Percentiles rank a stretch among this genome's conserved stretches.
These are phyloP conservation scores for Lippia alba DNA, from an alignment of 305 asterid genomes.

Conservation along the genomic window DNA sequence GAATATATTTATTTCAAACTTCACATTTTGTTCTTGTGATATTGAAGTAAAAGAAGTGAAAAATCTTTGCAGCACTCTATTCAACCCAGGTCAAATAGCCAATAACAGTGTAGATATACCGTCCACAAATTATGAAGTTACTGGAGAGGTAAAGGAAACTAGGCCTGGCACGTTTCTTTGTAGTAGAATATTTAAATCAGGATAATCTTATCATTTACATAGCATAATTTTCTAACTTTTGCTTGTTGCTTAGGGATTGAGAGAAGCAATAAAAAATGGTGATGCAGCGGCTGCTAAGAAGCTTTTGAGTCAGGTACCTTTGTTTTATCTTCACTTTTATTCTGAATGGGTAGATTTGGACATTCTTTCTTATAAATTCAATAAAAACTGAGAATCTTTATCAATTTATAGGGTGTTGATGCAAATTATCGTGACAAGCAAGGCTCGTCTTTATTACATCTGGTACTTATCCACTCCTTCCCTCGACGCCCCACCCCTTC, in stretches of 20 bases:
- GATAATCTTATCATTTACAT: slow-evolving; percentile 18
- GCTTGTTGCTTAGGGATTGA: slow-evolving; percentile 66
- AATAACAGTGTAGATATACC: slow-evolving; percentile 49
- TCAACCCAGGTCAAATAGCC: slow-evolving; percentile 74
- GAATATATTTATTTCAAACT: slow-evolving; percentile 7
- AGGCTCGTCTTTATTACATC: slow-evolving; percentile 88
- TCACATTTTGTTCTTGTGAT: slow-evolving; percentile 14
- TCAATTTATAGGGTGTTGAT: slow-evolving; percentile 76
- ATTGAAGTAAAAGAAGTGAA: slow-evolving; percentile 34
- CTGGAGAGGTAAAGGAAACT: slow-evolving; percentile 74
- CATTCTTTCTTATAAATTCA: slow-evolving; percentile 24
- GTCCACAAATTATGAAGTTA: slow-evolving; percentile 67
- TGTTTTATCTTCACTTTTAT: slow-evolving; percentile 30
- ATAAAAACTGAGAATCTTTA: slow-evolving; percentile 26
- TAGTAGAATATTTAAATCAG: slow-evolving; percentile 11
- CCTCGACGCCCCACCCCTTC: slow-evolving; percentile 27
- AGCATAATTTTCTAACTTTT: slow-evolving; percentile 34
- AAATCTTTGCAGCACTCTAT: slow-evolving; percentile 64
- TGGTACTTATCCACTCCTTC: slow-evolving; percentile 53
- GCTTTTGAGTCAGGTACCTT: slow-evolving; percentile 82
- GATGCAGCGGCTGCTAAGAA: slow-evolving; percentile 76
- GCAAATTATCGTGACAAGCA: slow-evolving; percentile 92
- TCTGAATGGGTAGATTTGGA: slow-evolving; percentile 21
- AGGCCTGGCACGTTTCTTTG: slow-evolving; percentile 23
- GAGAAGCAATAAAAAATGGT: slow-evolving; percentile 98